These are phyloP conservation scores for Elongisporangium senticosum DNA, from an alignment of 352 stramenopile species.

Conservation along the genomic window DNA sequence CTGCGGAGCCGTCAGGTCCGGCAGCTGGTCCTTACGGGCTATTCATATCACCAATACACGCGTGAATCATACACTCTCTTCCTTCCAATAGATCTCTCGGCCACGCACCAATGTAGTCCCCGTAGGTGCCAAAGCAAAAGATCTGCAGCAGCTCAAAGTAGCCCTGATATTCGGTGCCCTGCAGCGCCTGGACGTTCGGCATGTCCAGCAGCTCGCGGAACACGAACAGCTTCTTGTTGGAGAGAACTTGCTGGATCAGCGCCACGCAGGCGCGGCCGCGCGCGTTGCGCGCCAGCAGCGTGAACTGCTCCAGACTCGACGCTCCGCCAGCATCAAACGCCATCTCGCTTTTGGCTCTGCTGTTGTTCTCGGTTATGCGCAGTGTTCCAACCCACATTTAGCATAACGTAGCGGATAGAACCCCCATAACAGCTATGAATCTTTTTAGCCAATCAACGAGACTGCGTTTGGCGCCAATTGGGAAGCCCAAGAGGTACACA, in stretches of 20 bases:
- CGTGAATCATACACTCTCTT: neutral
- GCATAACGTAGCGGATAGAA: neutral
- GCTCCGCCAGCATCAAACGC: constrained; percentile 61
- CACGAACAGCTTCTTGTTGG: constrained; percentile 90
- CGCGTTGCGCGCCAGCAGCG: constrained; percentile 87
- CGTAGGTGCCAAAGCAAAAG: constrained; percentile 88
- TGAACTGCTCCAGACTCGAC: constrained; percentile 90
- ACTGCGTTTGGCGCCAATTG: constrained; percentile 1
- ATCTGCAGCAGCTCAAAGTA: constrained; percentile 84
- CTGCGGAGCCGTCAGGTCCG: constrained; percentile 61
- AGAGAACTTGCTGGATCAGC: constrained; percentile 91
- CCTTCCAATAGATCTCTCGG: neutral
- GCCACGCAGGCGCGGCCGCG: constrained; percentile 87
- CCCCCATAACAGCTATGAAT: neutral
- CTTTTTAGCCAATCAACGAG: constrained; percentile 2
- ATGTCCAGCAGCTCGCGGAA: constrained; percentile 91
- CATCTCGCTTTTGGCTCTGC: constrained; percentile 24
- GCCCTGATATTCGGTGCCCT: constrained; percentile 61
- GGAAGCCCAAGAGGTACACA: constrained; percentile 1
- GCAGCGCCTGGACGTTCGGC: constrained; percentile 85
- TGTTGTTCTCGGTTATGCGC: neutral
- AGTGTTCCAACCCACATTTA: neutral
- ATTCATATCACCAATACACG: neutral
- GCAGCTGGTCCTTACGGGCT: constrained; percentile 59
- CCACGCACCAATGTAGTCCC: constrained; percentile 71